Evolutionary conservation across 768 basidiomycete species (phyloP).

Genomic region (Mycena maculata): DNA sequence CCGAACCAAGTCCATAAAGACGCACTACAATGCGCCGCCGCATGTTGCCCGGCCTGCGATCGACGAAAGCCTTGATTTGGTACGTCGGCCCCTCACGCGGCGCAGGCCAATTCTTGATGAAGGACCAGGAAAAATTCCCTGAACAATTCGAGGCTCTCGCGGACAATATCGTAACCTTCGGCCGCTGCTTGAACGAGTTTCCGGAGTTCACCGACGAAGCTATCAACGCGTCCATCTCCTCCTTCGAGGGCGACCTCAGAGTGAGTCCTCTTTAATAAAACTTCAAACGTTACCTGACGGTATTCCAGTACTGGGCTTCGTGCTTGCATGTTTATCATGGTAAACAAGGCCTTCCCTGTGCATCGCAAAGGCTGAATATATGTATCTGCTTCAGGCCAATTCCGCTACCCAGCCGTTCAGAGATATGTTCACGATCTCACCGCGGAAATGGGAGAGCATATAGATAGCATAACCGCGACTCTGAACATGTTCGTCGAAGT

Average conservation of each 20-base stretch:
- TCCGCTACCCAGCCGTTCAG: conserved; percentile 77
- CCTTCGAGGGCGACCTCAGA: conserved; percentile 78
- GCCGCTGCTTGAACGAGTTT: conserved; percentile 80
- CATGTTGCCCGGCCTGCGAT: conserved; percentile 66
- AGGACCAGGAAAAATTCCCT: conserved; percentile 69
- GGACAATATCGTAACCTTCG: conserved; percentile 73
- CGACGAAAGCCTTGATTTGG: conserved; percentile 63
- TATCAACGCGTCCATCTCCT: conserved; percentile 72
- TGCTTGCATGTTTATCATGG: conserved; percentile 75
- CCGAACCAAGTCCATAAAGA: conserved; percentile 44
- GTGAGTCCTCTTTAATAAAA: conserved; percentile 46
- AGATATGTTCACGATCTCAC: conserved; percentile 79
- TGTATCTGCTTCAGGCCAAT: conserved; percentile 65
- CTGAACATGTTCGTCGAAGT: conserved; percentile 83
- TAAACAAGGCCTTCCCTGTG: conserved; percentile 34
- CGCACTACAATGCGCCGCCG: conserved; percentile 53
- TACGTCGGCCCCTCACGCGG: background rate
- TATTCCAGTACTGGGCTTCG: conserved; percentile 77
- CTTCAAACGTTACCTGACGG: background rate
- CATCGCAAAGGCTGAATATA: conserved; percentile 1
- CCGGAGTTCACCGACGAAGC: conserved; percentile 83
- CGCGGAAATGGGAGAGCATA: conserved; percentile 80
- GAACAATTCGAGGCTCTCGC: conserved; percentile 72
- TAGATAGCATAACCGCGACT: conserved; percentile 74
- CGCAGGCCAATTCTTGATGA: background rate